Conservation (phyloP, 1,139 yeast genomes). For the Cylindricascospora bacillispora region DNA sequence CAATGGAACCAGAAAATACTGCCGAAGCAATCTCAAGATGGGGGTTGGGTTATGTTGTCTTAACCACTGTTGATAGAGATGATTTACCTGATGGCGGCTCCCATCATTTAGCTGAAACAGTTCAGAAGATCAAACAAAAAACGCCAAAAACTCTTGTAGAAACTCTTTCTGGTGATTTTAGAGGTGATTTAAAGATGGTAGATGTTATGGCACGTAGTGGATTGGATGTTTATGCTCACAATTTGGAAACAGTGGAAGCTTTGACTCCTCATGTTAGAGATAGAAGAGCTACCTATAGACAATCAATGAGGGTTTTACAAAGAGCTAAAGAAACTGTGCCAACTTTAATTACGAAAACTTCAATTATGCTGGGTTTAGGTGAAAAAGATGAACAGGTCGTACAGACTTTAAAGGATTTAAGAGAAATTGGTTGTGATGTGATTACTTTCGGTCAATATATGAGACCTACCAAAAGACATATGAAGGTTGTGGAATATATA, state of each 20-base stretch:
- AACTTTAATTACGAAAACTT: slow-evolving; percentile 75
- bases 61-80: slow-evolving; percentile 96
- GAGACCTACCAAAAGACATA: slow-evolving; percentile 97
- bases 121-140: slow-evolving; percentile 65
- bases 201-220: slow-evolving; percentile 74
- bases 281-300: slow-evolving; percentile 90
- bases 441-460: slow-evolving; percentile 98
- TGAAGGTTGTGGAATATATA: slow-evolving; percentile 93
- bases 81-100: slow-evolving; percentile 93
- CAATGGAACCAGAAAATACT: slow-evolving; percentile 93
- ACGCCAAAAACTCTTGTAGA: slow-evolving; percentile 90
- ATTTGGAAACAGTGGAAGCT: slow-evolving; percentile 90
- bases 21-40: slow-evolving; percentile 96
- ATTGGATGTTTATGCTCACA: slow-evolving; percentile 93
- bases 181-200: slow-evolving; percentile 79
- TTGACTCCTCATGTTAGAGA: slow-evolving; percentile 93
- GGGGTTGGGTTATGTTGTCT: slow-evolving; percentile 96
- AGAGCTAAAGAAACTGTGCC: slow-evolving; percentile 74
- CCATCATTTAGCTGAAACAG: slow-evolving; percentile 80
- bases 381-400: slow-evolving; percentile 84
- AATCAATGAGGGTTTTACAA: slow-evolving; percentile 62
- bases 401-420: slow-evolving; percentile 61
- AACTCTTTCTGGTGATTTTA: slow-evolving; percentile 87
- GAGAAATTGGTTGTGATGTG: slow-evolving; percentile 74
- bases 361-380: slow-evolving; percentile 93